Base-by-base conservation (phyloP, 176 grass and related monocot species). In the Poa annua region DNA sequence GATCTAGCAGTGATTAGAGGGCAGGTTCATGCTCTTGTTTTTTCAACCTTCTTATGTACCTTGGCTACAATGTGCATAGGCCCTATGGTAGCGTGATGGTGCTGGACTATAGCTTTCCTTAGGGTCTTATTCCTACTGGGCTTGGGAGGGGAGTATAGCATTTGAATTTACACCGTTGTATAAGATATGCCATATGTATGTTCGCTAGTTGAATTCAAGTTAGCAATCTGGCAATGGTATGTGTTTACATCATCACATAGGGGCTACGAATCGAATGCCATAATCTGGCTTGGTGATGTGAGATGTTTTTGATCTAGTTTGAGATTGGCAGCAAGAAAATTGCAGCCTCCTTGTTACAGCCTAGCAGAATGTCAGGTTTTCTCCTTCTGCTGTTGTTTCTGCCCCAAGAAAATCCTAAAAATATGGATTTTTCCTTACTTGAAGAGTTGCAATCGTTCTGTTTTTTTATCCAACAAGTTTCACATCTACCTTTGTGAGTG, bases 1-100 rank as follows among this genome's bases (percentile, higher is more conserved):
- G 80, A 93, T 81, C 26, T 34, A 22, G 38, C 72, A 71, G 63
- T 2, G 48, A 45, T 51, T 80, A 21, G 11, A 76, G 71, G 32
- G 29, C 39, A 50, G 24, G 22, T 72, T 70, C 22, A 53, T 81
- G 19, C 41, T 70, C 65, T 70, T 69, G 57, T 45, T 65, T 22
- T 42, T 44, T 39, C 33, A 24, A 24, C 19, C 20, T 17, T 74
- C 25, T 64, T 64, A 74, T 12, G 22, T 55, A 54, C 35, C 48
- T 59, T 59, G 62, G 65, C 59, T 67, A 80, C 73, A 83, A 69
- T 75, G 67, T 74, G 66, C 76, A 85, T 85, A 85, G 47, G 29
- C 29, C 29, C 69, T 52, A 44, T 39, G 71, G 64, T 72, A 44
- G 32, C 56, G 6, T 42, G 54, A 60, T 72, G 76, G 39, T 71